These are phyloP conservation scores for Musa itinerans DNA, from an alignment of 176 grass and related monocot species.

Conservation along the genomic window DNA sequence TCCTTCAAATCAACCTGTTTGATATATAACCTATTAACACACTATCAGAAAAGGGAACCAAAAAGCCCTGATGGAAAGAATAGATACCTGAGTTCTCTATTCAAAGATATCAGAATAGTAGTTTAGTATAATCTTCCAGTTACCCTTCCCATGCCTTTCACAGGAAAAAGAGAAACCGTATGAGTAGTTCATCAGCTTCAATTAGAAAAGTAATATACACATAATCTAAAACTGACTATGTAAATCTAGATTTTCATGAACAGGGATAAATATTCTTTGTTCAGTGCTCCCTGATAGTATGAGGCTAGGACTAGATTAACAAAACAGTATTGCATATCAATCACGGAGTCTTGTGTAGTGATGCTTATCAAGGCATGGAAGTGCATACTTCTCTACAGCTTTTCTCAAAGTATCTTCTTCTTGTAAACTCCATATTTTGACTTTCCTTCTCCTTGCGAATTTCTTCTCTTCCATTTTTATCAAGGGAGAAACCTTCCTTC, in stretches of 20 bases:
- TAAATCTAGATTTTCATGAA: no score
- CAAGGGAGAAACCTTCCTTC: slow-evolving; percentile 22
- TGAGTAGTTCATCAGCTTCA: no score
- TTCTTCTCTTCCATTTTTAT: not conserved
- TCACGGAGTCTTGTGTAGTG: not conserved
- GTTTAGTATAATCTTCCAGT: slow-evolving; percentile 30
- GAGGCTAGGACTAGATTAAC: no score
- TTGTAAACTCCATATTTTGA: slow-evolving; percentile 22
- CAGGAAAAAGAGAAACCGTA: not conserved
- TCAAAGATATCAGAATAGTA: slow-evolving; percentile 17
- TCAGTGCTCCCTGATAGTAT: no score
- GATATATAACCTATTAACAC: not conserved
- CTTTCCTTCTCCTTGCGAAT: slow-evolving; percentile 2
- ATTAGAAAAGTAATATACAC: no score
- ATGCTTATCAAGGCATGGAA: slow-evolving; percentile 2
- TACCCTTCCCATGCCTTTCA: slow-evolving; percentile 28
- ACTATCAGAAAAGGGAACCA: not conserved
- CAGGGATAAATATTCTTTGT: no score
- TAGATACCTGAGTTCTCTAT: slow-evolving; percentile 29
- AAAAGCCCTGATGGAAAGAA: not conserved
- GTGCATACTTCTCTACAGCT: slow-evolving; percentile 28
- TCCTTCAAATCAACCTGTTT: slow-evolving; percentile 22
- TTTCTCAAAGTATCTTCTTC: slow-evolving; percentile 35
- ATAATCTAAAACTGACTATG: no score
- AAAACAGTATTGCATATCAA: no score